phyloP scores from a whole-genome alignment of 2,329 filamentous ascomycete species.

The Colletotrichum simmondsii region DNA sequence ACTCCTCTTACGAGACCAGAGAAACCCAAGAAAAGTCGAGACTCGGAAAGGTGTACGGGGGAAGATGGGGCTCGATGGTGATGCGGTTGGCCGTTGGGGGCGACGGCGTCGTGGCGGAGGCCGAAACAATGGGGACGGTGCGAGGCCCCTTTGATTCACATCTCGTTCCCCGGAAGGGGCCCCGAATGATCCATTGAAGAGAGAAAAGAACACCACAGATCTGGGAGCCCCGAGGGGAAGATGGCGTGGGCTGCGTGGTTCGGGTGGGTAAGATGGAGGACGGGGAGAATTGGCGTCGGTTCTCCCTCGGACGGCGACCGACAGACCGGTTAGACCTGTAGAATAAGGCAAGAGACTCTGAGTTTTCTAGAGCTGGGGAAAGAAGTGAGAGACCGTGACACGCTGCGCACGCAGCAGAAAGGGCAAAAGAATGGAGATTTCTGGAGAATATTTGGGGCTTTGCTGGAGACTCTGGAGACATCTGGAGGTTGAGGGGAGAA shows the following conservation, averaged over 20 bases:
- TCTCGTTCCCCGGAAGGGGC: conserved; percentile 12
- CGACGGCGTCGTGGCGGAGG: conserved; percentile 1
- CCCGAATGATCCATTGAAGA: conserved; percentile 11
- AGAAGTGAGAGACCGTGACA: too few species aligned
- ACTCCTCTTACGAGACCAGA: background rate
- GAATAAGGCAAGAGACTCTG: conserved; percentile 13
- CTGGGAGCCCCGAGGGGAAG: conserved; percentile 28
- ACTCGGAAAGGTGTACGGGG: background rate
- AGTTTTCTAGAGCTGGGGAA: background rate
- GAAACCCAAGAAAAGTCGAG: background rate
- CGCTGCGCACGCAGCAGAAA: background rate
- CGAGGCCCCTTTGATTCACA: background rate
- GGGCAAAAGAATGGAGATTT: conserved; percentile 21
- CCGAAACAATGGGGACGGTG: conserved; percentile 13
- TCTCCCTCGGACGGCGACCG: conserved; percentile 27
- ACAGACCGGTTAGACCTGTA: conserved; percentile 27
- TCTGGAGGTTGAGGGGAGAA: conserved; percentile 14
- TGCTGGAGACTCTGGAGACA: conserved; percentile 14
- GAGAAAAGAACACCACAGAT: conserved; percentile 2
- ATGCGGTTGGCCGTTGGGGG: conserved; percentile 13
- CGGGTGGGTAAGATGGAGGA: background rate
- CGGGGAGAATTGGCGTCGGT: background rate
- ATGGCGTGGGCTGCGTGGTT: background rate
- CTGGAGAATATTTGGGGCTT: conserved; percentile 33
- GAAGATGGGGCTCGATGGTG: background rate